A percentile compares a stretch with the other conserved stretches of the same genome.
These are phyloP conservation scores for Glaciozyma antarctica DNA, from an alignment of 768 basidiomycete species.

Conservation along the genomic window DNA sequence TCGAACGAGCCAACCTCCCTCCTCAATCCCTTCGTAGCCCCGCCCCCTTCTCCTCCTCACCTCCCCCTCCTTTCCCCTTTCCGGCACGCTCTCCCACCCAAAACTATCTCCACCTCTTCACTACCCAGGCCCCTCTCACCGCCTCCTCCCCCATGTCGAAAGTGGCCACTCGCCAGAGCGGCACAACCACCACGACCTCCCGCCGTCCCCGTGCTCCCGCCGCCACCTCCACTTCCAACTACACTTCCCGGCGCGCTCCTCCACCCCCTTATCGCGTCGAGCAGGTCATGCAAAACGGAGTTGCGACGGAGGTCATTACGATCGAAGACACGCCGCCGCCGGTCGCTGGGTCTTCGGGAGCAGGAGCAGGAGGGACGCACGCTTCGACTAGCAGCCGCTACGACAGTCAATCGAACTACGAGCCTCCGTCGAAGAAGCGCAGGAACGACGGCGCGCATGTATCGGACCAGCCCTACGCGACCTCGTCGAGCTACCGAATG, in stretches of 20 bases:
- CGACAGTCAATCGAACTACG: constrained; percentile 8
- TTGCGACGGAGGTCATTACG: constrained; percentile 23
- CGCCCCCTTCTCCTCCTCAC: neutral
- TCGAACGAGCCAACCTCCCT: neutral
- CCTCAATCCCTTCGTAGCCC: neutral
- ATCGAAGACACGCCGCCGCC: constrained; percentile 28
- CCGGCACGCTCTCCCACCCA: constrained; percentile 54
- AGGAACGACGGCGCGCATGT: constrained; percentile 16
- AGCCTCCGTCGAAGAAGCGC: constrained; percentile 19
- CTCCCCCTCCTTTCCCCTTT: neutral
- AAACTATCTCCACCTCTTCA: too few relatives aligned
- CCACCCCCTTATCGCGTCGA: constrained; percentile 21
- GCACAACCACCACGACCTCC: neutral
- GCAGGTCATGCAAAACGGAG: constrained; percentile 10
- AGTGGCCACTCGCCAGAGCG: neutral
- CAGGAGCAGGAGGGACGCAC: neutral
- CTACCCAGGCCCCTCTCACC: too few relatives aligned
- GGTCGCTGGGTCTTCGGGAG: neutral
- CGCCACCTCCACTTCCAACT: neutral
- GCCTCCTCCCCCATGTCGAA: neutral
- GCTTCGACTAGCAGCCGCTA: constrained; percentile 1
- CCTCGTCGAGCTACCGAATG: constrained; percentile 3
- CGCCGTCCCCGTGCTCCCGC: neutral
- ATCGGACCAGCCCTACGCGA: constrained; percentile 2
- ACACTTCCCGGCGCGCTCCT: constrained; percentile 3